A percentile compares a stretch with the other conserved stretches of the same genome.
These are phyloP conservation scores for Solanum rostratum DNA, from an alignment of 257 asterid species.

Conservation along the genomic window DNA sequence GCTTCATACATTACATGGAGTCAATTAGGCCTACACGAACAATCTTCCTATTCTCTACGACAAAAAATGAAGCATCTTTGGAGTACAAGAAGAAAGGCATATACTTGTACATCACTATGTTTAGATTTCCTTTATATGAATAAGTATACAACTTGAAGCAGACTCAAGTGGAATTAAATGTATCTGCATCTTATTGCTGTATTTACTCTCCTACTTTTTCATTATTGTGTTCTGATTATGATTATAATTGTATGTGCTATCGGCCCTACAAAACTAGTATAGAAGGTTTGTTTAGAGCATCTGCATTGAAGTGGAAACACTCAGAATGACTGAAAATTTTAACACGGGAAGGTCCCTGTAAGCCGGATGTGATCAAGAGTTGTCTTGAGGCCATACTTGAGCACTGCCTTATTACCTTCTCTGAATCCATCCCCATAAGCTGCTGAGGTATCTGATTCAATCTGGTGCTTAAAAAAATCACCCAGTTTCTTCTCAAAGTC, in stretches of 20 bases:
- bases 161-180: neutral
- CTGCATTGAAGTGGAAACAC: neutral
- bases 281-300: neutral
- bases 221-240: neutral
- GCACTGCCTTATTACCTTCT: conserved; percentile 71
- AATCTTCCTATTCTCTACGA: neutral
- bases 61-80: neutral
- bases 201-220: conserved; percentile 6
- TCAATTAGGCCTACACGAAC: neutral
- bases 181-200: neutral
- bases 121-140: neutral
- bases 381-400: conserved; percentile 58
- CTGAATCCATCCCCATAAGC: conserved; percentile 94
- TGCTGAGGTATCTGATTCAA: conserved; percentile 68
- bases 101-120: neutral
- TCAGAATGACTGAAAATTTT: neutral
- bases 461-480: conserved; percentile 71
- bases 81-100: neutral
- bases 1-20: neutral
- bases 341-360: conserved; percentile 68
- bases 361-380: conserved; percentile 79
- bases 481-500: conserved; percentile 83
- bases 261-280: conserved; percentile 6
- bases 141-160: neutral
- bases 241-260: neutral